These are phyloP conservation scores for Trichoderma sp. DNA, from an alignment of 2,329 filamentous ascomycete species.

Conservation along the genomic window DNA sequence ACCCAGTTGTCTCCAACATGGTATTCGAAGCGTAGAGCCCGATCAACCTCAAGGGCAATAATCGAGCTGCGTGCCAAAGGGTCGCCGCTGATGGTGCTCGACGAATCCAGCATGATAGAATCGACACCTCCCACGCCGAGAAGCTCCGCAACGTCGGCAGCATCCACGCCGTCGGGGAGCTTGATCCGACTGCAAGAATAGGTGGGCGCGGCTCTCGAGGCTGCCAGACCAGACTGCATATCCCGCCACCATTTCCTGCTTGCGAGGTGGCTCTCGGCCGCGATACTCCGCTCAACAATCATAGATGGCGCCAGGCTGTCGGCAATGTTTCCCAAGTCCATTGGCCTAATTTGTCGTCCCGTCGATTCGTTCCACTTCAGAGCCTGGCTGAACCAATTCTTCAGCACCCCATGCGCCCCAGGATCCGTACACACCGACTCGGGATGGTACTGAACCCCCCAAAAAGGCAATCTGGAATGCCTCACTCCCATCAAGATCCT, in stretches of 20 bases:
- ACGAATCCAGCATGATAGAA: slow-evolving; percentile 61
- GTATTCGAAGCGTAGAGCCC: slow-evolving; percentile 60
- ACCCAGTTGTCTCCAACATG: slow-evolving; percentile 49
- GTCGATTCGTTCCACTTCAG: slow-evolving; percentile 57
- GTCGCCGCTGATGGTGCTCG: slow-evolving; percentile 51
- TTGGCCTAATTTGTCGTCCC: slow-evolving; percentile 21
- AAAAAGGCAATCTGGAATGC: slow-evolving; percentile 71
- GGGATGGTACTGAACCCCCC: slow-evolving; percentile 88
- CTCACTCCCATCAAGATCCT: slow-evolving; percentile 74
- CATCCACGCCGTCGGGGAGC: slow-evolving; percentile 48
- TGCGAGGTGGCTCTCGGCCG: slow-evolving; percentile 27
- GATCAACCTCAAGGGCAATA: slow-evolving; percentile 64
- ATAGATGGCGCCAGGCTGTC: slow-evolving; percentile 29
- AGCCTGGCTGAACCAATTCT: slow-evolving; percentile 74
- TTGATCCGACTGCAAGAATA: slow-evolving; percentile 47
- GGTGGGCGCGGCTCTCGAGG: slow-evolving; percentile 31
- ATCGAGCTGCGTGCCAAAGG: slow-evolving; percentile 65
- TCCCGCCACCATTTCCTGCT: slow-evolving; percentile 30
- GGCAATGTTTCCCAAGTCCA: slow-evolving; percentile 1
- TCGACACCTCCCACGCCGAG: slow-evolving; percentile 46
- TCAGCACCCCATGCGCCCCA: slow-evolving; percentile 63
- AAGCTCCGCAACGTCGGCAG: slow-evolving; percentile 57
- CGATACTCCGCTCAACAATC: slow-evolving; percentile 13
- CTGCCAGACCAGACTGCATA: slow-evolving; percentile 32
- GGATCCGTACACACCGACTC: slow-evolving; percentile 83